Evolutionary conservation across 1,284 basidiomycete genomes (phyloP), one percentile per base, ranked within the genome.

Genomic region (Fomitopsis palustris): DNA sequence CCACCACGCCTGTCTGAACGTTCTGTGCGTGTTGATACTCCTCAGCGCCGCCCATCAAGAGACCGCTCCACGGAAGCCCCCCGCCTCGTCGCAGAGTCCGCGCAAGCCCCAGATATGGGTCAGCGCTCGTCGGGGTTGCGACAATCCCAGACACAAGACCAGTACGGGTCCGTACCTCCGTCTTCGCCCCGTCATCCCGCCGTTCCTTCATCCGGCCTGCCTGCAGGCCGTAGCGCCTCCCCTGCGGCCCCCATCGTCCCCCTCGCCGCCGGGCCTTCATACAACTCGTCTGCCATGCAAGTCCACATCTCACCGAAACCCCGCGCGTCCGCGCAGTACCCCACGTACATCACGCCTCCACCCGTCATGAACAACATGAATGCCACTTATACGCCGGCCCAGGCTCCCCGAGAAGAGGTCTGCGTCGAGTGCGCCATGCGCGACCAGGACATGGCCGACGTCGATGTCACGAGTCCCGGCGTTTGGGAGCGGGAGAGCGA

Each of bases 361-460:
- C 74, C 81, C 7, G 69, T 82, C 1, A 81, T 81, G 17, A 81
- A 79, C 55, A 78, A 85, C 55, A 77, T 86, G 55, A 85, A 85
- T 59, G 81, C 86, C 16, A 77, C 84, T 23, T 84, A 83, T 67
- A 78, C 81, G 12, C 81, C 83, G 35, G 77, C 80, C 45, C 76
- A 72, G 66, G 77, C 68, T 55, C 81, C 76, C 21, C 85, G 80
- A 62, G 88, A 90, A 67, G 95, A 98, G 73, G 80, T 98, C 45
- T 99, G 96, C 69, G 81, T 98, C 53, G 96, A 99, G 76, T 99
- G 96, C 73, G 93, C 97, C 69, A 99, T 99, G 96, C 89, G 96
- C 45, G 96, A 99, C 76, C 88, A 96, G 70, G 96, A 99, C 72
- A 95, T 99, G 91, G 94, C 92, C 37, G 96, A 98, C 74, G 93